Conservation (phyloP, 2,329 filamentous ascomycete species). For the Colletotrichum coccodes region DNA sequence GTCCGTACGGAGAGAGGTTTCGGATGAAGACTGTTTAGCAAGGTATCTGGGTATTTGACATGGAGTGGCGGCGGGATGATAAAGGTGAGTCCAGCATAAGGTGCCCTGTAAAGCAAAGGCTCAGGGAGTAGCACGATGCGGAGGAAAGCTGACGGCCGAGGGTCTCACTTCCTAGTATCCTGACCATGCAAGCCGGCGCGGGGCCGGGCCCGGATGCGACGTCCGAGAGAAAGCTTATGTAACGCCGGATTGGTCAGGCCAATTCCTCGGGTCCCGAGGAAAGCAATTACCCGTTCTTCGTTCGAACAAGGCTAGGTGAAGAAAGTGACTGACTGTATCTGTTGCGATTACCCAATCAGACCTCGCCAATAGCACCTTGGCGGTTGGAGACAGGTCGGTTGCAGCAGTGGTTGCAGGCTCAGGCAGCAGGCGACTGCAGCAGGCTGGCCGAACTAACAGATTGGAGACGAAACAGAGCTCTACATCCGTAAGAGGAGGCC, state of each 20-base stretch:
- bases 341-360: background rate
- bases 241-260: background rate
- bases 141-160: background rate
- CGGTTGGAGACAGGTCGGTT: background rate
- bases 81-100: too few species aligned
- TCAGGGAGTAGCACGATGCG: too few species aligned
- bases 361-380: background rate
- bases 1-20: conserved; percentile 23
- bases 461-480: background rate
- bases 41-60: background rate
- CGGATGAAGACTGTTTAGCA: conserved; percentile 25
- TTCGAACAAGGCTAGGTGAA: background rate
- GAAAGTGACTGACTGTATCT: background rate
- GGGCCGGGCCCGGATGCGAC: background rate
- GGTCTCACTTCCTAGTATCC: too few species aligned
- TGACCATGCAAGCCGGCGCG: background rate
- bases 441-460: background rate
- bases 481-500: background rate
- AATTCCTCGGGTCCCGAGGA: background rate
- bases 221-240: background rate
- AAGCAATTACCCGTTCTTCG: background rate
- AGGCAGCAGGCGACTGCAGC: background rate
- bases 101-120: too few species aligned
- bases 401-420: background rate
- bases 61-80: background rate